Evolutionary conservation across 179 eudicot genomes (phyloP), one percentile per base, ranked within the genome.

Genomic region (Silene vulgaris): DNA sequence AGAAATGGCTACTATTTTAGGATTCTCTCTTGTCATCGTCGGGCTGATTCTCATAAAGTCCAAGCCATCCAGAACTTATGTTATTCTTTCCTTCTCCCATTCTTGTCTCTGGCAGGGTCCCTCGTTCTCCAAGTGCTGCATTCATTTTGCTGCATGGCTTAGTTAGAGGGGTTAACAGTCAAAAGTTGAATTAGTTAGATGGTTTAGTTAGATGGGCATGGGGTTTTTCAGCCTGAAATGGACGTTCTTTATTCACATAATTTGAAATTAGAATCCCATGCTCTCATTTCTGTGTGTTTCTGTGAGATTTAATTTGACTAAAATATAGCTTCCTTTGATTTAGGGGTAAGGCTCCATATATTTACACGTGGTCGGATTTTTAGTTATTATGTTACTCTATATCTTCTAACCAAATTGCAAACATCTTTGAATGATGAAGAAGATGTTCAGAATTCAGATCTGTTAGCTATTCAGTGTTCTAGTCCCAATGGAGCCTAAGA

Each of bases 131-230:
- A 66, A 35, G 43, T 37, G 71, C 29, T 20, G 65, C 14, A 60
- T 19, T 6, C 13, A 60, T 19, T 21, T 60, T 60, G 64, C 11
- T 30, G 50, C 52, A 32, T 35, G 14, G 52, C 17, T 32, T 66
- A 32, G 71, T n/a, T 66, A 64, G 37, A 64, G 13, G 29, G n/a
- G 69, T 65, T 26, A 26, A 16, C 16, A 69, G 72, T 45, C 57
- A 40, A 45, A 13, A 69, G 0, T 69, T 43, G 73, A 40, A 21
- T 43, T 17, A 35, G 23, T 37, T 67, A 30, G 40, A 35, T 35
- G 20, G 69, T 14, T 29, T 65, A 28, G 69, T 14, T 65, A 64
- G 37, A 45, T 45, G 52, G 52, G 52, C 52, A 40, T 8, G 11
- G 48, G 57, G 59, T 43, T 69, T 45, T 69, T 5, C 11, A 21